Conservation (phyloP, 331 rosid species). For the Pyracantha coccinea region DNA sequence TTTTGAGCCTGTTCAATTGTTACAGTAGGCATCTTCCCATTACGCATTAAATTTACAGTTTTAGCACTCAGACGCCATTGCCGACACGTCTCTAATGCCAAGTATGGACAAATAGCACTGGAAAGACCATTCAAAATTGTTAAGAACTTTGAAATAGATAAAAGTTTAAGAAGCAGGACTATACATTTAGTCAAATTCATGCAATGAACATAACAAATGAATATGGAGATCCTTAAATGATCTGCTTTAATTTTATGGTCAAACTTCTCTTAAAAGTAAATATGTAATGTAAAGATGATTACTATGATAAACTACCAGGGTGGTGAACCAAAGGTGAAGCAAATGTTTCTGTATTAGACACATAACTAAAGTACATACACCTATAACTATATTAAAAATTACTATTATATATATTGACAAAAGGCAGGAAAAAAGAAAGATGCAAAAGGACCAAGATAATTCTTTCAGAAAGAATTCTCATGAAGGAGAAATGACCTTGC, state of each 20-base stretch:
- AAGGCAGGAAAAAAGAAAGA: neutral
- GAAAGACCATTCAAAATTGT: constrained; percentile 18
- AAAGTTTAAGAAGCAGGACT: neutral
- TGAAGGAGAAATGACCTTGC: constrained; percentile 54
- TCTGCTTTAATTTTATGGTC: neutral
- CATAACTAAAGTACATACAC: neutral
- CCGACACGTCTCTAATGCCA: constrained; percentile 97
- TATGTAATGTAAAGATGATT: neutral
- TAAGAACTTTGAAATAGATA: neutral
- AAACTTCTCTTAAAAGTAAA: neutral
- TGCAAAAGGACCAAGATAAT: neutral
- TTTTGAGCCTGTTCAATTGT: constrained; percentile 99
- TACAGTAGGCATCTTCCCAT: constrained; percentile 96
- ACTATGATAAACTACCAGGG: neutral
- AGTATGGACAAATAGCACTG: constrained; percentile 97
- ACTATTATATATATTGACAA: neutral
- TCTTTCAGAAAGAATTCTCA: neutral
- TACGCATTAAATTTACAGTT: constrained; percentile 92
- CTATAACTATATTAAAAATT: neutral
- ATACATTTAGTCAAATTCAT: neutral
- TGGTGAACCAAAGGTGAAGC: neutral
- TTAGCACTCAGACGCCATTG: constrained; percentile 97
- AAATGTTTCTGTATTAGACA: neutral
- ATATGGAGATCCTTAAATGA: neutral
- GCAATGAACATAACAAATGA: constrained; percentile 10